phyloP scores from a whole-genome alignment of 345 rosid genomes.

The Hibiscus trionum region DNA sequence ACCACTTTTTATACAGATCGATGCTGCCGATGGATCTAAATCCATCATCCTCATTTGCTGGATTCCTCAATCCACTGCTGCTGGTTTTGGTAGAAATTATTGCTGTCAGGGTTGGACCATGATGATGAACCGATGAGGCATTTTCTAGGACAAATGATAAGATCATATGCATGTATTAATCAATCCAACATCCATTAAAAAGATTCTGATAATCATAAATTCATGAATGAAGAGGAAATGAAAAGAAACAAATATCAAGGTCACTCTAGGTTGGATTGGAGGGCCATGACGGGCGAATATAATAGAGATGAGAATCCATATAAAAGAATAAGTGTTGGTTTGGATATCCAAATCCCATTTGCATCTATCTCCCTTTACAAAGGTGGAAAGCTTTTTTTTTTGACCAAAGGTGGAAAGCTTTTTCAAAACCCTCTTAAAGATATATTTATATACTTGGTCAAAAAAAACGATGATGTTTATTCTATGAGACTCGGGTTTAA shows the following conservation, averaged over 20 bases:
- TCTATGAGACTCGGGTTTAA: no score
- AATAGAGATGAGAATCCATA: not conserved
- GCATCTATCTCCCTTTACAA: constrained; percentile 16
- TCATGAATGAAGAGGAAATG: no score
- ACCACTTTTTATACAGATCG: not conserved
- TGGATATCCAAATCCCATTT: constrained; percentile 23
- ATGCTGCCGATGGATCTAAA: not conserved
- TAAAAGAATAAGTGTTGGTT: not conserved
- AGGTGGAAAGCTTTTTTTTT: constrained; percentile 20
- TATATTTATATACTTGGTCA: not conserved
- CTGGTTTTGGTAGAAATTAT: not conserved
- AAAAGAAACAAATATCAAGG: not conserved
- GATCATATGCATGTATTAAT: not conserved
- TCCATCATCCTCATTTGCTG: not conserved
- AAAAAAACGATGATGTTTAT: no score
- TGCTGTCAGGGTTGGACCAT: not conserved
- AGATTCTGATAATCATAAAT: not conserved
- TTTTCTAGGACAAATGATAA: not conserved
- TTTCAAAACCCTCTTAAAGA: constrained; percentile 13
- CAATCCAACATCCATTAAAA: not conserved
- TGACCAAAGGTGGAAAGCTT: constrained; percentile 19
- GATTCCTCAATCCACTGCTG: not conserved
- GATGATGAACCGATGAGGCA: not conserved
- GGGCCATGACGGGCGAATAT: not conserved
- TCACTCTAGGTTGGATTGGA: not conserved